These are phyloP conservation scores for Sedum album DNA, from an alignment of 164 flowering plant species.

Conservation along the genomic window DNA sequence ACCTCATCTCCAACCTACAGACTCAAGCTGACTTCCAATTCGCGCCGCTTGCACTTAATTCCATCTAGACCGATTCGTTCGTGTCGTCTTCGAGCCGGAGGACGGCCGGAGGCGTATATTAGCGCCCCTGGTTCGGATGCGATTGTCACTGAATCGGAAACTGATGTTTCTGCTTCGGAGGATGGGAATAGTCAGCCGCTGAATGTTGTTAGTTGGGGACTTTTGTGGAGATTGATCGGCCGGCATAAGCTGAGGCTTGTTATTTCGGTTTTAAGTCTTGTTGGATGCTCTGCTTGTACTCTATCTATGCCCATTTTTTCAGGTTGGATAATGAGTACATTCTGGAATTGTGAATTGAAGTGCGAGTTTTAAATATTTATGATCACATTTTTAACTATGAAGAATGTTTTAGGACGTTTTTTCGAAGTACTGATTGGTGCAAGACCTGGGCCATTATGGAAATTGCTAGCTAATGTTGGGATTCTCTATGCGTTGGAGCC, in stretches of 20 bases:
- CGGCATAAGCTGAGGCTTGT: slow-evolving; percentile 57
- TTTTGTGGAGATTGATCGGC: slow-evolving; percentile 42
- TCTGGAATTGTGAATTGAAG: too few species aligned
- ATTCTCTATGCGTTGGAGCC: slow-evolving; percentile 76
- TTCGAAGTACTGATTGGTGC: slow-evolving; percentile 83
- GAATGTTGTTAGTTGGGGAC: slow-evolving; percentile 45
- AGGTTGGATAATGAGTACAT: not conserved
- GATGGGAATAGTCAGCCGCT: not conserved
- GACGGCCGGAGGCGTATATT: slow-evolving; percentile 36
- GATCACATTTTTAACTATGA: too few species aligned
- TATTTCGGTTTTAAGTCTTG: slow-evolving; percentile 34
- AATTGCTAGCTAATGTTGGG: slow-evolving; percentile 55
- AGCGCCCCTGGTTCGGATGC: slow-evolving; percentile 76
- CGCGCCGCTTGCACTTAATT: too few species aligned
- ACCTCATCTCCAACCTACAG: too few species aligned
- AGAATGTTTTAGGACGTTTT: slow-evolving; percentile 46
- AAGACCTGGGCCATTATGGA: slow-evolving; percentile 72
- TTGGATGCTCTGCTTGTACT: slow-evolving; percentile 68
- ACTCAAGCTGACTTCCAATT: too few species aligned
- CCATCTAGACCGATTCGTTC: too few species aligned
- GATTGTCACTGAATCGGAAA: slow-evolving; percentile 29
- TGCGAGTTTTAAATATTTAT: too few species aligned
- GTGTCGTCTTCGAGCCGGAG: not conserved
- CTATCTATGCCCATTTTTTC: slow-evolving; percentile 84
- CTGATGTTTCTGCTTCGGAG: slow-evolving; percentile 23